These are phyloP conservation scores for Ilyonectria sp. DNA, from an alignment of 2,329 filamentous ascomycete genomes.

Conservation along the genomic window DNA sequence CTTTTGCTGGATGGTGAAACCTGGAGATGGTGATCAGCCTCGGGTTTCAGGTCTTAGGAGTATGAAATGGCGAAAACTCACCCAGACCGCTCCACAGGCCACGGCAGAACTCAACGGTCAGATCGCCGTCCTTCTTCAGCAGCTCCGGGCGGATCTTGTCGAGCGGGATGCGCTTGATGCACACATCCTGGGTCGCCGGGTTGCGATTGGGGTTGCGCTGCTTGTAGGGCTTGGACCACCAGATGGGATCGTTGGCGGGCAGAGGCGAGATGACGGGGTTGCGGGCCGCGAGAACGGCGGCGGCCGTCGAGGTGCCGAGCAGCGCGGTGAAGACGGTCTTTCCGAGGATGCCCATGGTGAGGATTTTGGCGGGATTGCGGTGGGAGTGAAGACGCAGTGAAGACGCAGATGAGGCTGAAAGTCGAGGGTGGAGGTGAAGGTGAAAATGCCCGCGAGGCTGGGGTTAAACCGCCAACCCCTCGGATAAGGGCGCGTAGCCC, in stretches of 20 bases:
- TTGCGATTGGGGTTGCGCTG: slow-evolving; percentile 75
- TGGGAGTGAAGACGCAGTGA: not conserved
- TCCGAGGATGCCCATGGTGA: slow-evolving; percentile 68
- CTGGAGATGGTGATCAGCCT: slow-evolving; percentile 49
- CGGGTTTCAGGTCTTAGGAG: not conserved
- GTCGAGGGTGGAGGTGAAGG: not conserved
- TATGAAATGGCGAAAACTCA: slow-evolving; percentile 53
- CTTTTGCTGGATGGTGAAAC: slow-evolving; percentile 71
- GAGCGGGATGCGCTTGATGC: slow-evolving; percentile 74
- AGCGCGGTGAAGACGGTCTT: slow-evolving; percentile 62
- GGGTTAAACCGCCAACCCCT: not conserved
- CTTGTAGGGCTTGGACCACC: slow-evolving; percentile 69
- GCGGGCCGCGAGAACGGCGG: slow-evolving; percentile 65
- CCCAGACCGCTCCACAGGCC: slow-evolving; percentile 78
- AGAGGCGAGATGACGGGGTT: slow-evolving; percentile 72
- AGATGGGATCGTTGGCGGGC: slow-evolving; percentile 72
- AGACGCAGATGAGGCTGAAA: not conserved
- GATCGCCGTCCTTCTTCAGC: slow-evolving; percentile 69
- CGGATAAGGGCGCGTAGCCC: slow-evolving; percentile 15
- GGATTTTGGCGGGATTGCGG: not conserved
- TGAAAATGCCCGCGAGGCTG: not conserved
- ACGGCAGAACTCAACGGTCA: slow-evolving; percentile 77
- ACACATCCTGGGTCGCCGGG: slow-evolving; percentile 75
- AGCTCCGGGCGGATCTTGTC: slow-evolving; percentile 76
- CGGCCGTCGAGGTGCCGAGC: slow-evolving; percentile 64